Conservation (phyloP, 306 rosid genomes). For the Fragaria vesca region DNA sequence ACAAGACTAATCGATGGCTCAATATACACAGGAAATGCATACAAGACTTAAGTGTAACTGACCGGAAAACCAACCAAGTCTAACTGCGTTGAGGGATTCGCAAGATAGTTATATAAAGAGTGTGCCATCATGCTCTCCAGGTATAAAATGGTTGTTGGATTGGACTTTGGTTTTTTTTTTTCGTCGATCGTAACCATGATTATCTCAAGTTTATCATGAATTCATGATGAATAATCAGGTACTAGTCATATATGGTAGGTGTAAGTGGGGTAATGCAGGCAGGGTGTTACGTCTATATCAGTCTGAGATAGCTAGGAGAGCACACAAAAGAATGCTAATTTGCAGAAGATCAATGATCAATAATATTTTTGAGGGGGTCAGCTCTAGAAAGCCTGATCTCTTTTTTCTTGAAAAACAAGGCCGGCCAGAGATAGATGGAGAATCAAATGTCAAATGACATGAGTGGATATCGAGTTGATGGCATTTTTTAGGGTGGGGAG, state of each 20-base stretch:
- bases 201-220: neutral
- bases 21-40: no score
- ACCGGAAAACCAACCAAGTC: neutral
- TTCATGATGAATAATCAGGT: conserved; percentile 16
- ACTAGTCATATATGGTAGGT: conserved; percentile 51
- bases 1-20: no score
- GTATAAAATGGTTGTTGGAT: conserved; percentile 43
- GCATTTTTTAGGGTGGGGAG: conserved; percentile 32
- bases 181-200: conserved; percentile 20
- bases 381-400: conserved; percentile 32
- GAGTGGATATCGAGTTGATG: conserved; percentile 19
- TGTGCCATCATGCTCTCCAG: conserved; percentile 32
- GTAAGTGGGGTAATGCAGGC: conserved; percentile 51
- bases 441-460: conserved; percentile 35
- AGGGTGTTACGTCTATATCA: conserved; percentile 64
- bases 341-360: conserved; percentile 22
- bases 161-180: conserved; percentile 15
- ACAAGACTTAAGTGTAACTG: no score
- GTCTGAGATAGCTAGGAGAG: conserved; percentile 24
- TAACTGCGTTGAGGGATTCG: conserved; percentile 34
- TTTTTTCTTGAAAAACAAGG: conserved; percentile 46
- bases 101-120: conserved; percentile 11
- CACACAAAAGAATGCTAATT: conserved; percentile 35
- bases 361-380: conserved; percentile 23
- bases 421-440: conserved; percentile 22